Evolutionary conservation across 1,139 yeast genomes (phyloP), one percentile per base, ranked within the genome.

Genomic region (Debaryomycetaceae sp.): DNA sequence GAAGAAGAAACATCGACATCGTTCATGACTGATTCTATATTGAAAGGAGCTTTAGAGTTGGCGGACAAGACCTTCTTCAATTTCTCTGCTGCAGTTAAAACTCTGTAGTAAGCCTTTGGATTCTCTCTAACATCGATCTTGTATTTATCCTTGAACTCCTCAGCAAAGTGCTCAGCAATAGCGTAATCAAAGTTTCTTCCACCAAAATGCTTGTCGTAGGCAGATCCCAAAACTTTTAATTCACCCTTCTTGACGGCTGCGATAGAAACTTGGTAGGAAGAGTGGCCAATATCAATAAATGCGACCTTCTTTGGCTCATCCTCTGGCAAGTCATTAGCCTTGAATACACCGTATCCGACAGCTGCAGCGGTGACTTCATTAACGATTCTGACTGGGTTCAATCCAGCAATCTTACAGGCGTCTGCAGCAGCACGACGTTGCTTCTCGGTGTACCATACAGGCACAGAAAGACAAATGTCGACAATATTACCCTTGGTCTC

Each of bases 281-380:
- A 88, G 77, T 92, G 95, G 56, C 99, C 99, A 65, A 94, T 87
- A 69, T 92, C 99, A 46, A 92, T 81, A 58, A 92, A 87, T 33
- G 95, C 97, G 54, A 92, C 88, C 61, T 79, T 85, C 73, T 86
- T 83, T 59, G 92, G 85, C 67, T 84, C 86, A 55, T 86, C 95
- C 67, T 88, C 97, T 52, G 87, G 88, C 66, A 96, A 92, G 55
- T 92, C 87, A 59, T 87, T 94, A 43, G 87, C 82, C 80, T 92
- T 91, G 83, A 92, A 92, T 47, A 92, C 97, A 76, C 98, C 98
- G 74, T 92, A 94, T 53, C 97, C 95, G 51, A 94, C 96, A 53
- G 97, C 98, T 45, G 98, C 98, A 47, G 98, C 98, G 45, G 98
- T 91, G 50, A 87, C 83, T 66, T 92, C 98, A 66, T 92, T 92